A percentile compares a stretch with the other conserved stretches of the same genome.
Evolutionary conservation across 176 grass and related monocot genomes (phyloP).

Genomic region (Pontederia crassipes): DNA sequence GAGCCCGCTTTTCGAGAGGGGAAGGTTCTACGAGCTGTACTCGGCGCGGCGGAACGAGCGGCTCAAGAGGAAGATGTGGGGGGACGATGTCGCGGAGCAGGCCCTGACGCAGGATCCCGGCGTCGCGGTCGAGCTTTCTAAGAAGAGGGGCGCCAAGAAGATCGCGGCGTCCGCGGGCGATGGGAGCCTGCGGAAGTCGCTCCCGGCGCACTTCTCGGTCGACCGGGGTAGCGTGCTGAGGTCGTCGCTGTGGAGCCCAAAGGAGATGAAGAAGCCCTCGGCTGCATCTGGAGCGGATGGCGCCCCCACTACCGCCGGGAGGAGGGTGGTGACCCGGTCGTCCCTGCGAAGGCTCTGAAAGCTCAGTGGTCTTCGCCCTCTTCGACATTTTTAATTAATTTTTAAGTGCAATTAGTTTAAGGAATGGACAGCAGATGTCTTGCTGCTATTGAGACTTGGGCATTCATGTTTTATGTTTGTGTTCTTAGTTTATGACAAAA

Average conservation of each 20-base stretch:
- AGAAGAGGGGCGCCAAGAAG: slow-evolving; percentile 35
- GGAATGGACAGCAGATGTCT: too few relatives aligned
- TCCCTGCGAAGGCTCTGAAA: not conserved
- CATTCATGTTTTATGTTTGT: too few relatives aligned
- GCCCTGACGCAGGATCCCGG: slow-evolving; percentile 45
- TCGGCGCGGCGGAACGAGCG: slow-evolving; percentile 65
- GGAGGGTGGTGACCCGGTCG: not conserved
- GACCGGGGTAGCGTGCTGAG: slow-evolving; percentile 26
- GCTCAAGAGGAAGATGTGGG: slow-evolving; percentile 47
- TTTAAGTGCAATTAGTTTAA: too few relatives aligned
- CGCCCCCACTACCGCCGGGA: not conserved
- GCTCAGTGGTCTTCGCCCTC: too few relatives aligned
- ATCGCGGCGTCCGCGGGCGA: slow-evolving; percentile 4
- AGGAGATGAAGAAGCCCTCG: slow-evolving; percentile 57
- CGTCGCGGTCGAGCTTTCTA: slow-evolving; percentile 60
- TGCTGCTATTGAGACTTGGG: too few relatives aligned
- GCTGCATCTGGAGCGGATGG: not conserved
- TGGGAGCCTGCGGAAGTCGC: not conserved
- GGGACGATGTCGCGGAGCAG: slow-evolving; percentile 22
- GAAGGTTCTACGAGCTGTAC: slow-evolving; percentile 74
- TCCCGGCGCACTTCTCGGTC: slow-evolving; percentile 22
- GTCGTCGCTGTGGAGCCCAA: slow-evolving; percentile 52
- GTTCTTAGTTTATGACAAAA: too few relatives aligned
- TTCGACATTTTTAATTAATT: too few relatives aligned
- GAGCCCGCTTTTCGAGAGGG: slow-evolving; percentile 59